Conservation (phyloP, 148 eudicot genomes). For the Rhododendron williamsianum region DNA sequence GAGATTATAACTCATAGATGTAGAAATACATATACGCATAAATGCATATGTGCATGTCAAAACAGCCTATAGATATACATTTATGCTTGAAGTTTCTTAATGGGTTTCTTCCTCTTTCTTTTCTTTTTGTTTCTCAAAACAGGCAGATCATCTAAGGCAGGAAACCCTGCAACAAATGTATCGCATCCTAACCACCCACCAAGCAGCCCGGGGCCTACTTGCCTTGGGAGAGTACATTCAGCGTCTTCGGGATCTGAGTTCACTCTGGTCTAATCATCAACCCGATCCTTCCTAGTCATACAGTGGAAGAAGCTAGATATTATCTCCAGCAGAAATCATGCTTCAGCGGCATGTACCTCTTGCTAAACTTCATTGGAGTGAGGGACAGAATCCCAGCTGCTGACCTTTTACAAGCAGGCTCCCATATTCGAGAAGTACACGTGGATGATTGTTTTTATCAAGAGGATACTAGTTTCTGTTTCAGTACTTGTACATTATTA, state of each 20-base stretch:
- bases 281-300: conserved; percentile 35
- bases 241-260: conserved; percentile 72
- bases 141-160: conserved; percentile 86
- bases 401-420: conserved; percentile 19
- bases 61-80: neutral
- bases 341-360: neutral
- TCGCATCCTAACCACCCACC: conserved; percentile 49
- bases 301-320: neutral
- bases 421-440: conserved; percentile 7
- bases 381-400: conserved; percentile 9
- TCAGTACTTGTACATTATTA: conserved; percentile 13
- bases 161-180: conserved; percentile 74
- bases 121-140: conserved; percentile 14
- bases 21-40: neutral
- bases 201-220: conserved; percentile 75
- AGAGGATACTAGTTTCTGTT: neutral
- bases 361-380: neutral
- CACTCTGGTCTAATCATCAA: conserved; percentile 53
- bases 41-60: neutral
- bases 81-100: neutral
- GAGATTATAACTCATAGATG: neutral
- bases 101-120: neutral
- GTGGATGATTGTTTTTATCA: neutral
- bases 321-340: conserved; percentile 1
- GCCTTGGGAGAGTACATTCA: conserved; percentile 84